A percentile compares a stretch with the other conserved stretches of the same genome.
phyloP scores from a whole-genome alignment of 129 eudicot species.

The Flaveria trinervia region DNA sequence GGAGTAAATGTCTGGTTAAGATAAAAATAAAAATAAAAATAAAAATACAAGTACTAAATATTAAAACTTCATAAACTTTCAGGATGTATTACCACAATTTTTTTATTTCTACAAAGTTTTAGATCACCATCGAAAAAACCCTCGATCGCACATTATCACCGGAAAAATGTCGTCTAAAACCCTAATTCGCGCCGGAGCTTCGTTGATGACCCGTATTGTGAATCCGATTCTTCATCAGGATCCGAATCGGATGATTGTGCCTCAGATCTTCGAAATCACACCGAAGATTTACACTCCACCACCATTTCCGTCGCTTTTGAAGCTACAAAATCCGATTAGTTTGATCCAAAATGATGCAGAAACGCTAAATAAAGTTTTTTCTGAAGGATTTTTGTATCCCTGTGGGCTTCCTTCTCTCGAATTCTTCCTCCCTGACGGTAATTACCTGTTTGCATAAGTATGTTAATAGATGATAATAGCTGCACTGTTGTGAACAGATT shows the following conservation, averaged over 20 bases:
- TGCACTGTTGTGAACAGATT: not conserved
- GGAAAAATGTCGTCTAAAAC: constrained; percentile 69
- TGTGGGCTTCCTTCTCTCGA: constrained; percentile 71
- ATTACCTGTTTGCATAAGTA: constrained; percentile 14
- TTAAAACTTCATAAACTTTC: not conserved
- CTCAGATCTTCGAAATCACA: constrained; percentile 29
- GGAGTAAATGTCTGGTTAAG: no score
- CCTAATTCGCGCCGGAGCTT: constrained; percentile 70
- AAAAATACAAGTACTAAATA: not conserved
- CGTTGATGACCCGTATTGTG: constrained; percentile 46
- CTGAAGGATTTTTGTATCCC: constrained; percentile 56
- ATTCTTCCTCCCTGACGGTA: constrained; percentile 89
- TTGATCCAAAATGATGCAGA: constrained; percentile 48
- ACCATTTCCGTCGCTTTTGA: constrained; percentile 39
- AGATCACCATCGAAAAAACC: constrained; percentile 26
- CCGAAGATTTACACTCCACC: constrained; percentile 40
- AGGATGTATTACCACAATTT: constrained; percentile 16
- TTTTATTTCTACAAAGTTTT: constrained; percentile 4
- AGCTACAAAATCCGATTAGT: constrained; percentile 27
- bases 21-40: no score
- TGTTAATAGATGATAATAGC: not conserved
- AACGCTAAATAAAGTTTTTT: constrained; percentile 29
- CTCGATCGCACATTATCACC: not conserved
- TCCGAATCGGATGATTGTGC: constrained; percentile 29
- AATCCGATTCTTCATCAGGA: constrained; percentile 24